Evolutionary conservation across 2,329 filamentous ascomycete genomes (phyloP), one percentile per base, ranked within the genome.

Genomic region (Colletotrichum sp.): DNA sequence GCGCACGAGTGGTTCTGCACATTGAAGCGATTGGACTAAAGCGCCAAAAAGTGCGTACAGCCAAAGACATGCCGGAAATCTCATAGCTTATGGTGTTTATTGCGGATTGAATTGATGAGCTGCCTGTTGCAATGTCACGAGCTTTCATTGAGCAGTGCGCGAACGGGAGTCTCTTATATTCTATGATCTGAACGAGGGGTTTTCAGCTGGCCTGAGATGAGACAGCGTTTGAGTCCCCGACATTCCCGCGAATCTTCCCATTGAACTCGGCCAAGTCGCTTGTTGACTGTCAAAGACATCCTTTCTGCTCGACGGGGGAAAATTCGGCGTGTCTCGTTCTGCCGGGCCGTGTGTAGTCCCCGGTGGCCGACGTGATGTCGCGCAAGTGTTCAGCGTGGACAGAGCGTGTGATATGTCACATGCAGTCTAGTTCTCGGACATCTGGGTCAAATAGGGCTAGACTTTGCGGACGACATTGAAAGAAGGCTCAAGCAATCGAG

Each of bases 121-220:
- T 21, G 43, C 6, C 10, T 21, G 43, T 52, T 52, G 43, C 10
- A 52, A 1, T 52, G 2, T 13, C 13, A 1, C 8, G 43, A 52
- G 6, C 4, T 21, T 21, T 2, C 0, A 8, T 24, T 21, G 12
- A 52, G n/a, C n/a, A 21, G n/a, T 52, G 43, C 6, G 43, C 43
- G 3, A 48, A 8, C 43, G 0, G 1, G n/a, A 52, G 10, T 2
- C 10, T 48, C 10, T 52, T 21, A 52, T 52, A 52, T 52, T 52
- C n/a, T 13, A 13, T 0, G 43, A 21, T 21, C 43, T 52, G n/a
- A 13, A 21, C 0, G n/a, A 48, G 0, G 1, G n/a, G 1, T 4
- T 8, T 13, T 1, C 10, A 21, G 3, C 6, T 21, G 13, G 43
- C 0, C 43, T 52, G 10, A 24, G 43, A 13, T 21, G 10, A 52